A percentile compares a stretch with the other conserved stretches of the same genome.
Conservation (phyloP, 2,329 filamentous ascomycete species). For the Penicillium hesseltinei region DNA sequence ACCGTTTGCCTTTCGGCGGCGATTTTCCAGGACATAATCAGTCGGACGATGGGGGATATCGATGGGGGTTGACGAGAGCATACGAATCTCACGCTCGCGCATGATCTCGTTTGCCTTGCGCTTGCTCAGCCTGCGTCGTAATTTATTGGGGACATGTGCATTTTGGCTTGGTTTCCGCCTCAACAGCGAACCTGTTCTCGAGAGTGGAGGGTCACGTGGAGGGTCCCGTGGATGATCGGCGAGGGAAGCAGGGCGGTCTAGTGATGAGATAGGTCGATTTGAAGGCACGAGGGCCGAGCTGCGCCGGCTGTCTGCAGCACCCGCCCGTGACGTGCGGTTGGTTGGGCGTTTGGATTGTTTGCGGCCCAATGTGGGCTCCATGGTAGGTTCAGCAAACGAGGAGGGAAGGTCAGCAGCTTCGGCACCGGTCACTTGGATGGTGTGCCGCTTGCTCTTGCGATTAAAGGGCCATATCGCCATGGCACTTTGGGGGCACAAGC, state of each 20-base stretch:
- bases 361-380: slow-evolving; percentile 28
- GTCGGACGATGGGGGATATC: slow-evolving; percentile 62
- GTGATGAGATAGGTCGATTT: slow-evolving; percentile 19
- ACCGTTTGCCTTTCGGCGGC: slow-evolving; percentile 54
- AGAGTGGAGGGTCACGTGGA: slow-evolving; percentile 37
- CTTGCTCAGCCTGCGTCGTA: slow-evolving; percentile 73
- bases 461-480: slow-evolving; percentile 87
- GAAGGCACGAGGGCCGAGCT: slow-evolving; percentile 13
- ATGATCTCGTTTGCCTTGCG: slow-evolving; percentile 71
- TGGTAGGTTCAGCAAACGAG: slow-evolving; percentile 33
- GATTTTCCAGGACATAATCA: slow-evolving; percentile 52
- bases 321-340: slow-evolving; percentile 28
- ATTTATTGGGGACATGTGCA: slow-evolving; percentile 50
- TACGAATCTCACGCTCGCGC: slow-evolving; percentile 82
- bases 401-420: slow-evolving; percentile 39
- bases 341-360: slow-evolving; percentile 38
- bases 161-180: slow-evolving; percentile 60
- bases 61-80: slow-evolving; percentile 69
- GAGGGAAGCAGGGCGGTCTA: slow-evolving; percentile 23
- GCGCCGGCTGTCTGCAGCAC: slow-evolving; percentile 23
- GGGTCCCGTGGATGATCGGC: slow-evolving; percentile 18
- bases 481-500: slow-evolving; percentile 24
- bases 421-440: slow-evolving; percentile 56
- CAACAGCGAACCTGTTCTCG: slow-evolving; percentile 50
- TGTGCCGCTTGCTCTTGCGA: slow-evolving; percentile 68